Evolutionary conservation across 2,329 filamentous ascomycete species (phyloP), one percentile per base, ranked within the genome.

Genomic region (Colletotrichum chrysophilum): DNA sequence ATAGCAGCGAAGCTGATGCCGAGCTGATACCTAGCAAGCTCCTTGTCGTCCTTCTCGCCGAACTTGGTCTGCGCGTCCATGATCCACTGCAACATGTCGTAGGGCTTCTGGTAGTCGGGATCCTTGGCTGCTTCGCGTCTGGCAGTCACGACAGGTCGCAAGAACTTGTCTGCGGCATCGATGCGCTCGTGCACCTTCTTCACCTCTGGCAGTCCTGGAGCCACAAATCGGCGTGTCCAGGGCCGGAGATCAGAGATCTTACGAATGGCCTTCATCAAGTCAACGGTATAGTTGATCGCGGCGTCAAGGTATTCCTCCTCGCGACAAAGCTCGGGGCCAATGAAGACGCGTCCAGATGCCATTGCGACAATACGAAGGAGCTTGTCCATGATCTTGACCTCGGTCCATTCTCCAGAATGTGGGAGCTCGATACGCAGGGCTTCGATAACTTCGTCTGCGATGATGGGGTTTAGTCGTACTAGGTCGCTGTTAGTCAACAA

Each of bases 1-100:
- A 91, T 90, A 3, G 89, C 86, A 0, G 88, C 88, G 68, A 90
- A 87, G 55, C 83, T 86, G 10, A 90, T 77, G 0, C 82, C 80
- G 5, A 89, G 82, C 79, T 89, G 85, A 13, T 86, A 80, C 52
- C 81, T 82, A 4, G 87, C 85, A 16, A 88, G 79, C 52, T 85
- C 81, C 60, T 82, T 80, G 72, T 84, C 81, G 12, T 79, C 80
- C 74, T 80, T 74, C 7, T 80, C 77, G 5, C 78, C 79, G 12
- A 84, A 84, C 78, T 86, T 84, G 3, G 80, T 77, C 30, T 85
- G 81, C 0, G 81, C 79, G 24, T 87, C 84, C 16, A 88, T 81
- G 5, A 89, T 58, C 88, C 88, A 89, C 78, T 88, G 85, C 26
- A 88, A 80, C 81, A 89, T 86, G 75, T 89, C 88, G 70, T 88